A percentile compares a stretch with the other conserved stretches of the same genome.
phyloP scores from a whole-genome alignment of 371 early-diverging fungal species.

The Phascolomyces articulosus region DNA sequence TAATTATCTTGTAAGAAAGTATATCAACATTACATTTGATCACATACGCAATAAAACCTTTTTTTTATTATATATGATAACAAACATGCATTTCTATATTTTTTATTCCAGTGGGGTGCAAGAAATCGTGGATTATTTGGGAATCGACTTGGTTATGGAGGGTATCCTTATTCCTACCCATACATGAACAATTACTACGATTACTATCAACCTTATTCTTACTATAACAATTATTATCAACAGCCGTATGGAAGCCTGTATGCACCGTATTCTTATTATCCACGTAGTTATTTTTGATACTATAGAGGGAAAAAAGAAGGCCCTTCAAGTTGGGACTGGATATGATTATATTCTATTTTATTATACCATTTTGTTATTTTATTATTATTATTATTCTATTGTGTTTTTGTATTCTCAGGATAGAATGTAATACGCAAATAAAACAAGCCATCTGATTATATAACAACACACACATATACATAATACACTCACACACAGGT shows the following conservation, averaged over 20 bases:
- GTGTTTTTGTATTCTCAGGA: no score
- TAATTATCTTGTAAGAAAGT: slow-evolving; percentile 6
- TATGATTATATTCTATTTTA: no score
- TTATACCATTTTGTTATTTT: background rate
- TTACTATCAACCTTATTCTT: background rate
- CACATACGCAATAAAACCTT: no score
- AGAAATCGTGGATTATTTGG: slow-evolving; percentile 8
- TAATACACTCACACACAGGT: no score
- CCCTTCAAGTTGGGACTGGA: no score
- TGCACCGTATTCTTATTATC: background rate
- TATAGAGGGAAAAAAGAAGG: no score
- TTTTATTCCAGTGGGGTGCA: slow-evolving; percentile 4
- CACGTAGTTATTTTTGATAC: slow-evolving; percentile 1
- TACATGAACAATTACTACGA: slow-evolving; percentile 7
- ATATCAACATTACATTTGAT: background rate
- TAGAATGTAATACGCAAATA: no score
- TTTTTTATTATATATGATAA: no score
- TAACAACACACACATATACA: no score
- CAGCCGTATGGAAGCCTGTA: background rate
- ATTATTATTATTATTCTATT: no score
- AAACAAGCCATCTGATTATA: no score
- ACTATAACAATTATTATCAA: background rate
- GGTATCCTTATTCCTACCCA: background rate
- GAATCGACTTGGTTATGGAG: background rate
- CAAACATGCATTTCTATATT: no score